Percentiles rank a stretch among this genome's conserved stretches.
These are phyloP conservation scores for Zygotorulaspora mrakii DNA, from an alignment of 1,139 yeast species.

Conservation along the genomic window DNA sequence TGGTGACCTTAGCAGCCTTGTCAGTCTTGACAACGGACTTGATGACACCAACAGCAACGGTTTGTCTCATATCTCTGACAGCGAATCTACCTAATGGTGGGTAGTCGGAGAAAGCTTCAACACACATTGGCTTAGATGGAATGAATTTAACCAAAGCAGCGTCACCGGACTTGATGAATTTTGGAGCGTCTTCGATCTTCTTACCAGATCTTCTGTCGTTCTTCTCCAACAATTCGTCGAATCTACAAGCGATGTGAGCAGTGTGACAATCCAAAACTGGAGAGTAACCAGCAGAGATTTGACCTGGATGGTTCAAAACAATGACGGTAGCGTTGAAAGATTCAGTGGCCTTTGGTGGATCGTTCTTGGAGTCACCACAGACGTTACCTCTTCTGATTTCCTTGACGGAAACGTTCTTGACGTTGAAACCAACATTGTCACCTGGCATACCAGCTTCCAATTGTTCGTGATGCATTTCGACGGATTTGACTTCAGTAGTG, in stretches of 20 bases:
- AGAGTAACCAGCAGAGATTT: slow-evolving; percentile 88
- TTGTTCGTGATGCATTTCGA: slow-evolving; percentile 92
- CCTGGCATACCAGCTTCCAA: slow-evolving; percentile 84
- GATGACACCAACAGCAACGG: slow-evolving; percentile 99
- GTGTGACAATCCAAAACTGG: slow-evolving; percentile 95
- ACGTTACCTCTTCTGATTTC: slow-evolving; percentile 95
- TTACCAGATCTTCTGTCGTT: slow-evolving; percentile 94
- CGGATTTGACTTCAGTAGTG: slow-evolving; percentile 90
- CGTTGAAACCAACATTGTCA: slow-evolving; percentile 95
- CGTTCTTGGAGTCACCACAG: slow-evolving; percentile 93
- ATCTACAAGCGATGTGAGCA: slow-evolving; percentile 91
- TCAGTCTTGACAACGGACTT: slow-evolving; percentile 95
- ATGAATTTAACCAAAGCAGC: slow-evolving; percentile 89
- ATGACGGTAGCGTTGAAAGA: slow-evolving; percentile 88
- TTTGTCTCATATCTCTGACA: slow-evolving; percentile 99
- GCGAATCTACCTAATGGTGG: slow-evolving; percentile 99
- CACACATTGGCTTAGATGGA: slow-evolving; percentile 97
- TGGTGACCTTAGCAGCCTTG: slow-evolving; percentile 97
- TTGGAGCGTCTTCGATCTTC: slow-evolving; percentile 76
- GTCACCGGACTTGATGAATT: slow-evolving; percentile 89
- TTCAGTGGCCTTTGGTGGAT: slow-evolving; percentile 80
- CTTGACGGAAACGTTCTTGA: slow-evolving; percentile 90
- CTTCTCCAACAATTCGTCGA: slow-evolving; percentile 79
- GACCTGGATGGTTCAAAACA: slow-evolving; percentile 92
- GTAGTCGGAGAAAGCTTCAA: slow-evolving; percentile 94